A percentile compares a stretch with the other conserved stretches of the same genome.
Conservation (phyloP, 441 rosid species). For the Erodium chrysanthum region DNA sequence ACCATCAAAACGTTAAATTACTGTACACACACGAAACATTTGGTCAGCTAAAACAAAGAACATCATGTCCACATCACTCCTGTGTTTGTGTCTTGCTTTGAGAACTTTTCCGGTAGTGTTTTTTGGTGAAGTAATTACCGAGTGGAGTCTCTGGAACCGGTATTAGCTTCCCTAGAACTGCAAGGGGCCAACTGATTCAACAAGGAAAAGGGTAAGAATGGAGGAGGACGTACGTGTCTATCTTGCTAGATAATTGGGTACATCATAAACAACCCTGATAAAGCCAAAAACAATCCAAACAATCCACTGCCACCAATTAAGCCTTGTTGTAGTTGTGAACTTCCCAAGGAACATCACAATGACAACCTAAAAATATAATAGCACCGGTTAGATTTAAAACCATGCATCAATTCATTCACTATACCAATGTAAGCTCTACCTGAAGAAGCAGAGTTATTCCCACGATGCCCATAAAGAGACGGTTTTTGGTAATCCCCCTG, state of each 20-base stretch:
- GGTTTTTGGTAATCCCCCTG: conserved; percentile 55
- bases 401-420: too few relatives aligned
- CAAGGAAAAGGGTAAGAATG: conserved; percentile 3
- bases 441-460: conserved; percentile 60
- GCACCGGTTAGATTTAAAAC: not conserved
- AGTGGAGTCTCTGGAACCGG: conserved; percentile 65
- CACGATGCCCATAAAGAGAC: conserved; percentile 63
- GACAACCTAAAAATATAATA: conserved; percentile 39
- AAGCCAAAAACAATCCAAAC: conserved; percentile 45
- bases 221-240: too few relatives aligned
- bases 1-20: not conserved
- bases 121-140: conserved; percentile 32
- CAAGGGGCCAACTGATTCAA: conserved; percentile 77
- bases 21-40: not conserved
- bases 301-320: conserved; percentile 72
- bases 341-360: conserved; percentile 78
- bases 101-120: conserved; percentile 10
- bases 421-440: conserved; percentile 29
- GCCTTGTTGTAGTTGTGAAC: conserved; percentile 56
- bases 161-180: conserved; percentile 52
- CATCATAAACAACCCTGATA: conserved; percentile 42
- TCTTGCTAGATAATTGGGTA: too few relatives aligned
- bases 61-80: not conserved
- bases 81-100: conserved; percentile 17
- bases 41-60: not conserved